These are phyloP conservation scores for Monilinia fructicola DNA, from an alignment of 2,329 filamentous ascomycete genomes.

Conservation along the genomic window DNA sequence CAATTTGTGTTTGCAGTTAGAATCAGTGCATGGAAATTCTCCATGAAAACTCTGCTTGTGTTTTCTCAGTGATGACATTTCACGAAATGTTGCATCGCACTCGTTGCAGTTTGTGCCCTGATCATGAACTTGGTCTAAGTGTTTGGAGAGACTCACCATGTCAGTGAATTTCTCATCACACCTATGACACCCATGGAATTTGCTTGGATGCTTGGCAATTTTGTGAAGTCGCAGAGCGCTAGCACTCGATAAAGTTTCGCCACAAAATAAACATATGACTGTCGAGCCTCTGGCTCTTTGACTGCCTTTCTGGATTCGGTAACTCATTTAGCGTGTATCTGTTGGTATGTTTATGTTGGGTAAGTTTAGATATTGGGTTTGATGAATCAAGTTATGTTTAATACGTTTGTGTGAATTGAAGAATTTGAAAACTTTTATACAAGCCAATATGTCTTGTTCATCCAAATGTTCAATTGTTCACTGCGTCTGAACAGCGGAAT, in stretches of 20 bases:
- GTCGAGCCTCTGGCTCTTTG: neutral
- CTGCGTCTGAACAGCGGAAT: neutral
- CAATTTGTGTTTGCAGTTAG: neutral
- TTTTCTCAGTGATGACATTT: accelerated
- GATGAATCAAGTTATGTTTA: neutral
- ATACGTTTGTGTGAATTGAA: neutral
- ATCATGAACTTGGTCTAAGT: neutral
- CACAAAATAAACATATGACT: neutral
- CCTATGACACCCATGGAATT: neutral
- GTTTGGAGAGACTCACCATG: neutral
- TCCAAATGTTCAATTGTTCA: neutral
- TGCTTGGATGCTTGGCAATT: neutral
- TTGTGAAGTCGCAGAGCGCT: neutral
- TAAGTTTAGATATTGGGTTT: neutral
- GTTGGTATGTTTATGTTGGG: no score
- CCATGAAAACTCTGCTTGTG: neutral
- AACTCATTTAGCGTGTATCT: no score
- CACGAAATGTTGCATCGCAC: neutral
- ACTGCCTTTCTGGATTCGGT: neutral
- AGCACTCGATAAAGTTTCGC: neutral
- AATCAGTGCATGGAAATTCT: neutral
- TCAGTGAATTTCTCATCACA: neutral
- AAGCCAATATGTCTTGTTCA: neutral
- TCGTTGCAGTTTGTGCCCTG: neutral
- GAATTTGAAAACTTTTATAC: neutral